Percentiles rank a stretch among this genome's conserved stretches.
phyloP scores from a whole-genome alignment of 2,329 filamentous ascomycete species.

The Blumeria graminis region DNA sequence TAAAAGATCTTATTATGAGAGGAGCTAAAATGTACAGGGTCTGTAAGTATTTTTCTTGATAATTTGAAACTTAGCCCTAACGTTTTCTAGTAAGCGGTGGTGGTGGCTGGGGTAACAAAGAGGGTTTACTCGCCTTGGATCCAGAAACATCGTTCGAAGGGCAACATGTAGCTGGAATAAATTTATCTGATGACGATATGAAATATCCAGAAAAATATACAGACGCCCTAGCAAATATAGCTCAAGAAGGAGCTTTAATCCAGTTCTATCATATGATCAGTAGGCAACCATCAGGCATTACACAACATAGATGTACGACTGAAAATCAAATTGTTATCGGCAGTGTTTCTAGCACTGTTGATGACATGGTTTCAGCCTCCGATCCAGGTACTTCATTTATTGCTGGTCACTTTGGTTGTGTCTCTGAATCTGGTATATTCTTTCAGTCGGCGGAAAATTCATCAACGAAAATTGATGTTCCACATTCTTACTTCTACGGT shows the following conservation, averaged over 20 bases:
- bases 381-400: neutral
- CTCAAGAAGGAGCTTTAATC: constrained; percentile 37
- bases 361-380: constrained; percentile 6
- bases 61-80: neutral
- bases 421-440: constrained; percentile 36
- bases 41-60: constrained; percentile 8
- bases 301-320: neutral
- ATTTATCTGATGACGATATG: constrained; percentile 17
- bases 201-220: constrained; percentile 14
- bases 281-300: neutral
- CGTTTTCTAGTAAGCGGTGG: constrained; percentile 43
- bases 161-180: constrained; percentile 26
- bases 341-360: neutral
- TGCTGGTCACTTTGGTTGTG: constrained; percentile 31
- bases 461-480: constrained; percentile 20
- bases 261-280: constrained; percentile 32
- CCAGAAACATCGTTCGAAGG: constrained; percentile 33
- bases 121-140: constrained; percentile 55
- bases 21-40: constrained; percentile 13
- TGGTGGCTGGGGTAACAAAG: constrained; percentile 64
- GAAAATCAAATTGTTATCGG: neutral
- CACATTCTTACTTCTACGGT: constrained; percentile 16
- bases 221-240: constrained; percentile 26
- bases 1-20: constrained; percentile 7
- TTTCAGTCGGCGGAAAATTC: constrained; percentile 10